phyloP scores from a whole-genome alignment of 1,284 basidiomycete species.

The Schizopora paradoxa region DNA sequence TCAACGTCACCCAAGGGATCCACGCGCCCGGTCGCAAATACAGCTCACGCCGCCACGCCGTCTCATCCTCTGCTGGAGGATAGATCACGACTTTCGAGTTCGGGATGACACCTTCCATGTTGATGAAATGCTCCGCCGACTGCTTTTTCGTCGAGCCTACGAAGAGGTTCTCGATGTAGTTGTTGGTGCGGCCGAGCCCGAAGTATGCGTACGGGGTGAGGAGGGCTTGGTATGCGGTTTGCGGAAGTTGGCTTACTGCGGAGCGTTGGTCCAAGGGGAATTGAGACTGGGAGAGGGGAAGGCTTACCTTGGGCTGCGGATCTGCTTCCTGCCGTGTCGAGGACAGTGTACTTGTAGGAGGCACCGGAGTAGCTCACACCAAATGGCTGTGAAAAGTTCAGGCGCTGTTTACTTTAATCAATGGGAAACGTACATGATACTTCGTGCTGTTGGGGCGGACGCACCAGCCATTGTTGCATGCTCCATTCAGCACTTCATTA shows the following conservation, averaged over 20 bases:
- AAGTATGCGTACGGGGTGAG: conserved; percentile 93
- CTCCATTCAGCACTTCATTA: conserved; percentile 80
- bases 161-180: conserved; percentile 97
- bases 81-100: conserved; percentile 97
- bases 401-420: conserved; percentile 5
- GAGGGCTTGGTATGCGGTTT: conserved; percentile 86
- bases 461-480: conserved; percentile 81
- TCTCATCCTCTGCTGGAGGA: conserved; percentile 56
- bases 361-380: conserved; percentile 94
- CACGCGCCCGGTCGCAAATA: conserved; percentile 94
- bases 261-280: conserved; percentile 4
- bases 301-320: conserved; percentile 81
- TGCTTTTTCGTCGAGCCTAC: conserved; percentile 86
- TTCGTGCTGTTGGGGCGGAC: conserved; percentile 51
- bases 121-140: conserved; percentile 66
- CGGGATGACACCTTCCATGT: conserved; percentile 95
- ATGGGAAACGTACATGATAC: conserved; percentile 59
- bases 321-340: conserved; percentile 87
- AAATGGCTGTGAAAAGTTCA: conserved; percentile 58
- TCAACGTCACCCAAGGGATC: conserved; percentile 95
- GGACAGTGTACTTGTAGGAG: conserved; percentile 94
- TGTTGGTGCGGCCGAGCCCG: conserved; percentile 98
- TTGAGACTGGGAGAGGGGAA: conserved; percentile 4
- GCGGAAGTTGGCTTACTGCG: conserved; percentile 85
- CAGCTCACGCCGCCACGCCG: conserved; percentile 82